These are phyloP conservation scores for Salvia sclarea DNA, from an alignment of 305 asterid species.

Conservation along the genomic window DNA sequence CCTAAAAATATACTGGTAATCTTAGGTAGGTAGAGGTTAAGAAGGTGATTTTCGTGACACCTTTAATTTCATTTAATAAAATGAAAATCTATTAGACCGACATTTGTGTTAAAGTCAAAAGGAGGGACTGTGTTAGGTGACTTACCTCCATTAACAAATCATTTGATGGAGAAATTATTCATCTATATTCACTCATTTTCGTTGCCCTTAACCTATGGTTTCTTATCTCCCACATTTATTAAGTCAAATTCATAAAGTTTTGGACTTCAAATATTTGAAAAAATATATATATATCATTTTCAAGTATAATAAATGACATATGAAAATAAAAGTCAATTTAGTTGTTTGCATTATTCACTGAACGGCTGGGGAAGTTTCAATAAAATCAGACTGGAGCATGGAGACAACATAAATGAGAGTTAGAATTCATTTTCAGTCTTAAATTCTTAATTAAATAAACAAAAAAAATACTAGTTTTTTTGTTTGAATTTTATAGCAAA, in stretches of 20 bases:
- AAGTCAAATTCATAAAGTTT: constrained; percentile 12
- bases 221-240: not conserved
- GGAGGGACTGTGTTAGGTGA: constrained; percentile 42
- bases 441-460: too few species aligned
- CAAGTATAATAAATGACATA: too few species aligned
- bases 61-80: constrained; percentile 37
- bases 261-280: not conserved
- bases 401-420: constrained; percentile 19
- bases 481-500: too few species aligned
- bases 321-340: constrained; percentile 26
- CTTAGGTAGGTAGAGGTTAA: constrained; percentile 33
- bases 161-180: constrained; percentile 6
- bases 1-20: not conserved
- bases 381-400: not conserved
- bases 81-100: constrained; percentile 37
- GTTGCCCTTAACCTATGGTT: not conserved
- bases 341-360: constrained; percentile 10
- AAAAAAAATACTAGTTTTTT: too few species aligned
- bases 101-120: constrained; percentile 45
- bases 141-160: constrained; percentile 36
- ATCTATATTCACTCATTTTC: not conserved
- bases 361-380: constrained; percentile 26
- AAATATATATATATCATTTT: too few species aligned
- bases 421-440: not conserved
- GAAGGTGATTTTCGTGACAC: constrained; percentile 29